Percentiles rank a stretch among this genome's conserved stretches.
Evolutionary conservation across 805 yeast genomes (phyloP).

Genomic region (Metschnikowia noctiluminum): DNA sequence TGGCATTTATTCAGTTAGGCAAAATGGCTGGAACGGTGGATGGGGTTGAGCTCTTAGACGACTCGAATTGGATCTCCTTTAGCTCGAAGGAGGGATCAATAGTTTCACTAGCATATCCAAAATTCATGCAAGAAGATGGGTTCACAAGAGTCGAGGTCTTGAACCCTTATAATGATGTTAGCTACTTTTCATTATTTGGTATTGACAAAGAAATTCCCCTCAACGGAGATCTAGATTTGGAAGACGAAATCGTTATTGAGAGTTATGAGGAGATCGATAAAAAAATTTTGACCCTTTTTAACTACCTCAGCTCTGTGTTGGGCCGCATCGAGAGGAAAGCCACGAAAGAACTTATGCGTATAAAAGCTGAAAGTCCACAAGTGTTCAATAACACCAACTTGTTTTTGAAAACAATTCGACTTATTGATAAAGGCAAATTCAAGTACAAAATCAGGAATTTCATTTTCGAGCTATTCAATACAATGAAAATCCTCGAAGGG

Average conservation of each 20-base stretch:
- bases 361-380: conserved; percentile 49
- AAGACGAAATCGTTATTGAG: conserved; percentile 16
- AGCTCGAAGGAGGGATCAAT: background rate
- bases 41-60: conserved; percentile 84
- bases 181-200: conserved; percentile 15
- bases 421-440: conserved; percentile 57
- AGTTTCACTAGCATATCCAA: conserved; percentile 16
- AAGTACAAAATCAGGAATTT: conserved; percentile 61
- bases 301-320: conserved; percentile 45
- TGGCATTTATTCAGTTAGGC: conserved; percentile 77
- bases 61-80: conserved; percentile 58
- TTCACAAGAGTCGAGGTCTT: conserved; percentile 12
- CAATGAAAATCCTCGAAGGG: conserved; percentile 49
- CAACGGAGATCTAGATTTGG: conserved; percentile 9
- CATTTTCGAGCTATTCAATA: conserved; percentile 56
- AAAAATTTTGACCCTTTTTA: conserved; percentile 36
- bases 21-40: conserved; percentile 66
- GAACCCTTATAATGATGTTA: conserved; percentile 16
- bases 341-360: conserved; percentile 50
- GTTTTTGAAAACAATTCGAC: conserved; percentile 47
- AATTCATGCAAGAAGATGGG: conserved; percentile 13
- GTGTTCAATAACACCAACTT: conserved; percentile 55
- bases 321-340: conserved; percentile 51
- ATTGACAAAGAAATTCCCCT: conserved; percentile 8
- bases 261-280: conserved; percentile 20